Evolutionary conservation across 805 yeast species (phyloP).

Genomic region (Pichia deserticola): DNA sequence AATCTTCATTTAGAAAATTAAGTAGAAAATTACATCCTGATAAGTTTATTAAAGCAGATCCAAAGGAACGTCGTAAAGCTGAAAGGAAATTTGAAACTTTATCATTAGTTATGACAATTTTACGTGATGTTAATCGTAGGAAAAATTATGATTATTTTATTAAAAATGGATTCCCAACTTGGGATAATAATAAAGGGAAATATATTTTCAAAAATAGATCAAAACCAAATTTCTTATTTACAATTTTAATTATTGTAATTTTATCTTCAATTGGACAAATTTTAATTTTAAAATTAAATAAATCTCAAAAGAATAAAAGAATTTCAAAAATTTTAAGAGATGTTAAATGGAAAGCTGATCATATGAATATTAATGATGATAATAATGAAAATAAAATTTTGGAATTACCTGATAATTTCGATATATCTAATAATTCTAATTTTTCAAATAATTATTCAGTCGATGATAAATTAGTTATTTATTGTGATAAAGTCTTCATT

Average conservation of each 20-base stretch:
- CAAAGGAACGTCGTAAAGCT: constrained; percentile 41
- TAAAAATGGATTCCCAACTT: constrained; percentile 77
- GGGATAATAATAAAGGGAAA: constrained; percentile 29
- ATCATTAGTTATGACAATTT: constrained; percentile 66
- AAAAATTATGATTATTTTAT: constrained; percentile 81
- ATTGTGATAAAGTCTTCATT: constrained; percentile 14
- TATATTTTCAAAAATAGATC: constrained; percentile 12
- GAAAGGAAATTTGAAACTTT: constrained; percentile 71
- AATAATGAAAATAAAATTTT: constrained; percentile 5
- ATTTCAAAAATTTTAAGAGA: constrained; percentile 11
- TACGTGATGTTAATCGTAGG: constrained; percentile 49
- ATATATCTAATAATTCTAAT: not conserved
- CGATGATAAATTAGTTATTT: constrained; percentile 13
- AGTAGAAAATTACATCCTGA: constrained; percentile 83
- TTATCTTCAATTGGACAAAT: constrained; percentile 8
- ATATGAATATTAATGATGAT: constrained; percentile 3
- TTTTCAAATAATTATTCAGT: constrained; percentile 4
- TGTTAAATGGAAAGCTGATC: constrained; percentile 15
- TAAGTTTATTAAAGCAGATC: constrained; percentile 39
- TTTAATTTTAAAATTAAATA: constrained; percentile 10
- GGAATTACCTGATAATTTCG: constrained; percentile 12
- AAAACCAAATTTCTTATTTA: constrained; percentile 7
- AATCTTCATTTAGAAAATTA: constrained; percentile 60
- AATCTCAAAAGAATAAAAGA: constrained; percentile 12
- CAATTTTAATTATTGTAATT: constrained; percentile 6